Evolutionary conservation across 495 filamentous ascomycete species (phyloP).

Genomic region (Schizothecium vesticola): DNA sequence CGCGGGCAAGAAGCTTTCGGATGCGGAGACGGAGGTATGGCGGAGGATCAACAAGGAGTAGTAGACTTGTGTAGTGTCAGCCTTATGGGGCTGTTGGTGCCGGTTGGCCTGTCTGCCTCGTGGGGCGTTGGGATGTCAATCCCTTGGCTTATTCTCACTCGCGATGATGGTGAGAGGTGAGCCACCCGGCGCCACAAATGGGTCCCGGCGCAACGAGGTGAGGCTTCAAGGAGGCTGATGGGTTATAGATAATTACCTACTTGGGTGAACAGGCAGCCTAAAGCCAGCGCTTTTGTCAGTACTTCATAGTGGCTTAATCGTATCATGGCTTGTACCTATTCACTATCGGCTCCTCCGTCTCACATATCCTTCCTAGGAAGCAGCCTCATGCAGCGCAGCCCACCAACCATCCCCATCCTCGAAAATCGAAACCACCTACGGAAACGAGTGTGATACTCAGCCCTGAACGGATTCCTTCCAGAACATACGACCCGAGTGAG

Average conservation of each 20-base stretch:
- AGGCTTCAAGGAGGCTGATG: not conserved
- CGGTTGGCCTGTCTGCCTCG: not conserved
- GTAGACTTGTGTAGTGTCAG: not conserved
- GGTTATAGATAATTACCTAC: not conserved
- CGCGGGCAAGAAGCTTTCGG: constrained; percentile 56
- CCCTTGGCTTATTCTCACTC: not conserved
- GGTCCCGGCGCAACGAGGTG: not conserved
- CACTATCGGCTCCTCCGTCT: not conserved
- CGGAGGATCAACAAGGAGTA: constrained; percentile 55
- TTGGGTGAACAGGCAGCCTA: not conserved
- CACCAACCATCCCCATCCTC: not conserved
- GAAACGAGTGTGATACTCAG: not conserved
- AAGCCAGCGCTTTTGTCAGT: not conserved
- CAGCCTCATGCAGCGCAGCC: no score
- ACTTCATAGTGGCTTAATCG: not conserved
- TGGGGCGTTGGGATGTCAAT: not conserved
- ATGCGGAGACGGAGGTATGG: constrained; percentile 68
- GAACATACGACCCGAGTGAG: not conserved
- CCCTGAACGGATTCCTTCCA: not conserved
- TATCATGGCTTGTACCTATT: not conserved
- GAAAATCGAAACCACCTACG: not conserved
- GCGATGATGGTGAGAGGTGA: not conserved
- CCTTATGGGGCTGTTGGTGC: not conserved
- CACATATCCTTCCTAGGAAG: not conserved
- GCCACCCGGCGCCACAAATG: not conserved